phyloP scores from a whole-genome alignment of 495 filamentous ascomycete species.

The Podospora pseudopauciseta region DNA sequence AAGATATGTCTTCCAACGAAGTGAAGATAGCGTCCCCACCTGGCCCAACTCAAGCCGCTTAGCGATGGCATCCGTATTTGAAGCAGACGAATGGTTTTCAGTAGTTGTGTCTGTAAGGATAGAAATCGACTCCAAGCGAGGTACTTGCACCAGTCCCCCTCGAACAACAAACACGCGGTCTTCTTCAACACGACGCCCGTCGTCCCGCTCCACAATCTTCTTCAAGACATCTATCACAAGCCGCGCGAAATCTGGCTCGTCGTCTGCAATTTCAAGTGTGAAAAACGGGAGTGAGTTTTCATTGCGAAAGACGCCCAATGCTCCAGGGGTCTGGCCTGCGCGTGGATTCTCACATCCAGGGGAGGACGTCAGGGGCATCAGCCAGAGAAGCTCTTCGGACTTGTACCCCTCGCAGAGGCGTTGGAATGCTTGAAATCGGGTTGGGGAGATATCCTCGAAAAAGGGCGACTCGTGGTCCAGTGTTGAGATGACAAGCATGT shows the following conservation, averaged over 20 bases:
- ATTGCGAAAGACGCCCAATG: constrained; percentile 21
- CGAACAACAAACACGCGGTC: neutral
- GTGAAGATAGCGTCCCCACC: neutral
- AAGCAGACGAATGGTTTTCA: neutral
- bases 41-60: neutral
- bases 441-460: constrained; percentile 29
- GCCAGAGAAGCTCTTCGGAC: constrained; percentile 32
- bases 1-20: neutral
- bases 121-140: neutral
- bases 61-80: neutral
- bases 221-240: neutral
- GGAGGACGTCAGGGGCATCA: constrained; percentile 30
- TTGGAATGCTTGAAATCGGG: constrained; percentile 26
- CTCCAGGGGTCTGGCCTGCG: constrained; percentile 25
- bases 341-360: constrained; percentile 27
- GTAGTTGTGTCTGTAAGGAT: neutral
- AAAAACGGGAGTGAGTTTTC: constrained; percentile 27
- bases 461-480: constrained; percentile 36
- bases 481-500: constrained; percentile 27
- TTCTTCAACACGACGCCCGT: neutral
- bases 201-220: neutral
- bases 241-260: neutral
- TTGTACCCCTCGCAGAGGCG: constrained; percentile 12
- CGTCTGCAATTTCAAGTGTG: constrained; percentile 15
- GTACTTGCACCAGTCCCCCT: neutral